Conservation (phyloP, 2,329 filamentous ascomycete genomes). For the Fusarium sp. region DNA sequence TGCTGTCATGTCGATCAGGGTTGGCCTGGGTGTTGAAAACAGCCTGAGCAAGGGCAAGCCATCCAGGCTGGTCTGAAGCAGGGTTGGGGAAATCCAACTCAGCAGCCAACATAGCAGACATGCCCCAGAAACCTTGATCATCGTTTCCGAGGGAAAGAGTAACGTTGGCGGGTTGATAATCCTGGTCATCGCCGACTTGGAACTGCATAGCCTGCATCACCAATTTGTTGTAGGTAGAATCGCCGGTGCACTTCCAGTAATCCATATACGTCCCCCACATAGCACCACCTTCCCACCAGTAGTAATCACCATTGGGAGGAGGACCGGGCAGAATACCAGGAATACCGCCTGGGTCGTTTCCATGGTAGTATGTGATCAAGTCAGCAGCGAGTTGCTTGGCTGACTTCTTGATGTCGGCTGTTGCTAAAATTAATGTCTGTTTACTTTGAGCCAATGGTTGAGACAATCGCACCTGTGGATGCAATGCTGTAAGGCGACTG, state of each 20-base stretch:
- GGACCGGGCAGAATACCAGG: constrained; percentile 64
- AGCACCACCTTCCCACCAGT: constrained; percentile 76
- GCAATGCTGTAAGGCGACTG: constrained; percentile 45
- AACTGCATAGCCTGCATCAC: constrained; percentile 64
- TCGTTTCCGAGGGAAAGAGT: constrained; percentile 70
- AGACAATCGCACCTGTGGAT: constrained; percentile 33
- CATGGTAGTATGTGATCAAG: constrained; percentile 61
- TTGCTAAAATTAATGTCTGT: constrained; percentile 29
- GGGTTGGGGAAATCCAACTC: constrained; percentile 70
- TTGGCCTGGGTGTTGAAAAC: constrained; percentile 71
- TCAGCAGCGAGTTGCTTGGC: constrained; percentile 58
- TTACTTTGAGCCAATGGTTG: background rate
- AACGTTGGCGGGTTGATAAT: constrained; percentile 69
- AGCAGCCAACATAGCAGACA: constrained; percentile 72
- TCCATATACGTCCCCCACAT: constrained; percentile 74
- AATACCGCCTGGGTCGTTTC: constrained; percentile 58
- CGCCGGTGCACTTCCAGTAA: constrained; percentile 73
- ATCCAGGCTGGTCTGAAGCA: constrained; percentile 61
- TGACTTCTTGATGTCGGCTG: constrained; percentile 56
- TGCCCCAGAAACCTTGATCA: constrained; percentile 76
- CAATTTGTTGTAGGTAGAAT: constrained; percentile 67
- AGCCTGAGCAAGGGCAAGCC: constrained; percentile 70
- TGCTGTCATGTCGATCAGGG: constrained; percentile 68
- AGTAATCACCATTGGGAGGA: constrained; percentile 62
- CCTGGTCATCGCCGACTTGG: constrained; percentile 64